A percentile compares a stretch with the other conserved stretches of the same genome.
These are phyloP conservation scores for Pseudofabraea citricarpa DNA, from an alignment of 2,329 filamentous ascomycete genomes.

Conservation along the genomic window DNA sequence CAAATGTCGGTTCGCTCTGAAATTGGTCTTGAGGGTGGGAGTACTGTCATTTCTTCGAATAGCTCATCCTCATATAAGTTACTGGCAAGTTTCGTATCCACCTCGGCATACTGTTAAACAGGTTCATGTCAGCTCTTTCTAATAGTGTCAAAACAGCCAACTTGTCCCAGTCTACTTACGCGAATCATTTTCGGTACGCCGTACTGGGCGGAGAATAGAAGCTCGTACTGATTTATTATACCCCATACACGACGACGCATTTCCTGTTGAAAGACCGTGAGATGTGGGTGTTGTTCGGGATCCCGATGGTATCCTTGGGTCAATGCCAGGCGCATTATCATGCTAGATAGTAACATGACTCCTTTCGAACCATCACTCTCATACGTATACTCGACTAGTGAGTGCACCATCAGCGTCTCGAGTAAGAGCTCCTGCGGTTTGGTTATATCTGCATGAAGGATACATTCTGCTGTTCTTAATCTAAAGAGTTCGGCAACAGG, in stretches of 20 bases:
- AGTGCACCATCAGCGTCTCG: constrained; percentile 46
- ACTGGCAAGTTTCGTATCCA: constrained; percentile 55
- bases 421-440: constrained; percentile 43
- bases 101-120: constrained; percentile 43
- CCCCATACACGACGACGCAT: constrained; percentile 60
- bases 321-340: constrained; percentile 48
- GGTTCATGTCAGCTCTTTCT: background rate
- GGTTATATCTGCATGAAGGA: constrained; percentile 44
- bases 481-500: constrained; percentile 44
- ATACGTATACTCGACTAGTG: constrained; percentile 30
- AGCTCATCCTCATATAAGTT: constrained; percentile 65
- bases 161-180: background rate
- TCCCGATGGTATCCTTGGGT: constrained; percentile 58
- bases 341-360: constrained; percentile 47
- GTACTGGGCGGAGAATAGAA: constrained; percentile 62
- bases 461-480: constrained; percentile 44
- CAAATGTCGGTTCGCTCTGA: constrained; percentile 54
- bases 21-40: constrained; percentile 52
- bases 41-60: constrained; percentile 44
- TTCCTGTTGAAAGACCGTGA: constrained; percentile 48
- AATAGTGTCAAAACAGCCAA: background rate
- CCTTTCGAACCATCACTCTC: constrained; percentile 50
- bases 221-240: constrained; percentile 52
- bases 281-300: constrained; percentile 42
- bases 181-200: constrained; percentile 63